Conservation (phyloP, 2,329 filamentous ascomycete species). For the Colletotrichum somersetense region DNA sequence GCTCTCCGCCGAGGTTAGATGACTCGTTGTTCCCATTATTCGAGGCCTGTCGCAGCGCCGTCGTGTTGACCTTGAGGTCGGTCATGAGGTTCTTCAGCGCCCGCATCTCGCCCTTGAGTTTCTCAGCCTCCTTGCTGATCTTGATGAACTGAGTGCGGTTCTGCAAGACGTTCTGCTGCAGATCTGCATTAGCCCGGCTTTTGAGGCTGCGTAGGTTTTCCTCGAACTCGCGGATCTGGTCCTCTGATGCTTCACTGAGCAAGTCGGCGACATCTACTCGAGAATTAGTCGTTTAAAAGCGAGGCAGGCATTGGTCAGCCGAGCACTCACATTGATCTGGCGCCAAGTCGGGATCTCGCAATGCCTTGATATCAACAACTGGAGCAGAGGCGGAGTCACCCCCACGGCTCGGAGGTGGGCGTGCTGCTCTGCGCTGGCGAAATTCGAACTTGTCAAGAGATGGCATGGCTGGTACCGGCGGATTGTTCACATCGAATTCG, state of each 20-base stretch:
- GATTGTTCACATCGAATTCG: constrained; percentile 76
- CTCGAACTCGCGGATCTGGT: constrained; percentile 88
- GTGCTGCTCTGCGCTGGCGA: constrained; percentile 59
- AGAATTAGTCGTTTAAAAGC: constrained; percentile 34
- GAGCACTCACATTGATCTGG: constrained; percentile 79
- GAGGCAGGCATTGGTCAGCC: neutral
- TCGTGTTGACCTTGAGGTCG: constrained; percentile 85
- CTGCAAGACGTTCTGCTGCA: constrained; percentile 96
- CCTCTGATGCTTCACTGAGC: constrained; percentile 86
- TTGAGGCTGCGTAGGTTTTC: constrained; percentile 81
- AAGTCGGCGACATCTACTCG: constrained; percentile 72
- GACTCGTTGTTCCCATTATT: constrained; percentile 64
- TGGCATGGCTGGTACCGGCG: constrained; percentile 79
- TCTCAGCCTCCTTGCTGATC: constrained; percentile 98
- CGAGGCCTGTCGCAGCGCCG: constrained; percentile 72
- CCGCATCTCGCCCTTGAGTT: constrained; percentile 96
- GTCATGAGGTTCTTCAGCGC: constrained; percentile 91
- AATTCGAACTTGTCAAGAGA: constrained; percentile 70
- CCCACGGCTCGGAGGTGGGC: constrained; percentile 66
- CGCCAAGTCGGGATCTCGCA: constrained; percentile 83
- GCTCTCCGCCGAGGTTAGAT: constrained; percentile 63
- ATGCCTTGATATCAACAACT: constrained; percentile 79
- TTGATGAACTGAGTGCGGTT: constrained; percentile 99
- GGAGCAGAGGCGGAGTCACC: constrained; percentile 67
- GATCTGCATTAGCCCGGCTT: constrained; percentile 80